Conservation (phyloP, 257 asterid genomes). For the Penstemon eatonii region DNA sequence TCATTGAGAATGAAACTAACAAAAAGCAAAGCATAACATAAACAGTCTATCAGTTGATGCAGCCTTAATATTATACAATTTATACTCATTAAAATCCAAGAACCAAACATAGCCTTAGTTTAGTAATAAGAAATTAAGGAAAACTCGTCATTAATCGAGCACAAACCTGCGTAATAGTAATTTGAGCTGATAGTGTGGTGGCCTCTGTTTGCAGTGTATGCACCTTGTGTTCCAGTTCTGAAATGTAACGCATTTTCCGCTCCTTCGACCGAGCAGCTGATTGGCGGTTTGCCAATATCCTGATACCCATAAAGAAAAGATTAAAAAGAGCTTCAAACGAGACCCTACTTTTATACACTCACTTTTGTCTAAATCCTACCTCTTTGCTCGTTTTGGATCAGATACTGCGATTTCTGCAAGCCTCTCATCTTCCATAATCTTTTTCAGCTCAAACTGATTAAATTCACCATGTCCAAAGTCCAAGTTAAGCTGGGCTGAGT, state of each 20-base stretch:
- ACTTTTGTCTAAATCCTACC: constrained; percentile 40
- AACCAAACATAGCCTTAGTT: too few relatives aligned
- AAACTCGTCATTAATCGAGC: constrained; percentile 3
- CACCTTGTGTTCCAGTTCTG: constrained; percentile 91
- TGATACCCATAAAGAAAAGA: constrained; percentile 30
- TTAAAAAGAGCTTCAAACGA: constrained; percentile 1
- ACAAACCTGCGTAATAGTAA: constrained; percentile 69
- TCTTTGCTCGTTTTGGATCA: constrained; percentile 86
- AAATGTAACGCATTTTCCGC: constrained; percentile 80
- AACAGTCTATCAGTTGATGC: too few relatives aligned
- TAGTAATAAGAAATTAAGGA: not conserved
- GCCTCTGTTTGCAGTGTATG: constrained; percentile 80
- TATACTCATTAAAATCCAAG: too few relatives aligned
- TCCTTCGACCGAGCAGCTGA: constrained; percentile 99
- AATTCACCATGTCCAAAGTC: constrained; percentile 75
- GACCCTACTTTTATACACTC: not conserved
- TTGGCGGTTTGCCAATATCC: constrained; percentile 90
- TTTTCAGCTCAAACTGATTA: constrained; percentile 71
- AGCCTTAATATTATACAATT: too few relatives aligned
- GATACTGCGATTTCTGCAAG: constrained; percentile 76
- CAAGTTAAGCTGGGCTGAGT: constrained; percentile 40
- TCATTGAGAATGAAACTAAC: too few relatives aligned
- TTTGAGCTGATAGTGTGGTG: constrained; percentile 69
- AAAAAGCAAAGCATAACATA: too few relatives aligned
- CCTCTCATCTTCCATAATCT: constrained; percentile 81